phyloP scores from a whole-genome alignment of 2,329 filamentous ascomycete genomes.

The Cercospora citrullina region DNA sequence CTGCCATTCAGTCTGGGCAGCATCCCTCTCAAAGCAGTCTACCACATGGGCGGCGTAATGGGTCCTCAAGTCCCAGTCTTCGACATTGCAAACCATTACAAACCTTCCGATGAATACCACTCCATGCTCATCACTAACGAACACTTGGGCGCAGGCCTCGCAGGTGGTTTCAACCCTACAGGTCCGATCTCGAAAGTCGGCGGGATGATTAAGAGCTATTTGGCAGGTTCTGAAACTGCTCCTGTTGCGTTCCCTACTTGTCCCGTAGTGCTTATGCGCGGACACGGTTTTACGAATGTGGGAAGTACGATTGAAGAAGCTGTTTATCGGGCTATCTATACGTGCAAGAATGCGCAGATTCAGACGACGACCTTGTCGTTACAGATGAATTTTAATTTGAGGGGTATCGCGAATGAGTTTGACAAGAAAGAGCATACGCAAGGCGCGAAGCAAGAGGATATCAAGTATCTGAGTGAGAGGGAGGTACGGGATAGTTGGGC shows the following conservation, averaged over 20 bases:
- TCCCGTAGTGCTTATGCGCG: constrained; percentile 42
- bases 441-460: constrained; percentile 43
- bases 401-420: constrained; percentile 41
- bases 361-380: constrained; percentile 43
- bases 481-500: constrained; percentile 47
- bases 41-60: constrained; percentile 47
- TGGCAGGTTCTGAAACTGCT: constrained; percentile 28
- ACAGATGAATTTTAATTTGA: constrained; percentile 43
- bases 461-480: constrained; percentile 46
- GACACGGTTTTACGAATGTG: constrained; percentile 49
- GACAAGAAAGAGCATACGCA: constrained; percentile 43
- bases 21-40: constrained; percentile 46
- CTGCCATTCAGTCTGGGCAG: constrained; percentile 46
- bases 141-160: constrained; percentile 39
- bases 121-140: constrained; percentile 39
- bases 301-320: constrained; percentile 47
- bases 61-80: constrained; percentile 37
- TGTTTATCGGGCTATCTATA: constrained; percentile 50
- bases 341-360: constrained; percentile 42
- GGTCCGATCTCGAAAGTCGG: constrained; percentile 33
- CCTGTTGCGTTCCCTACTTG: constrained; percentile 29
- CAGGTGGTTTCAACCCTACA: constrained; percentile 35
- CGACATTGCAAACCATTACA: constrained; percentile 39
- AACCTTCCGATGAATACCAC: constrained; percentile 32
- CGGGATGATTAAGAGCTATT: constrained; percentile 35